Evolutionary conservation across 345 rosid genomes (phyloP).

Genomic region (Gossypium raimondii): DNA sequence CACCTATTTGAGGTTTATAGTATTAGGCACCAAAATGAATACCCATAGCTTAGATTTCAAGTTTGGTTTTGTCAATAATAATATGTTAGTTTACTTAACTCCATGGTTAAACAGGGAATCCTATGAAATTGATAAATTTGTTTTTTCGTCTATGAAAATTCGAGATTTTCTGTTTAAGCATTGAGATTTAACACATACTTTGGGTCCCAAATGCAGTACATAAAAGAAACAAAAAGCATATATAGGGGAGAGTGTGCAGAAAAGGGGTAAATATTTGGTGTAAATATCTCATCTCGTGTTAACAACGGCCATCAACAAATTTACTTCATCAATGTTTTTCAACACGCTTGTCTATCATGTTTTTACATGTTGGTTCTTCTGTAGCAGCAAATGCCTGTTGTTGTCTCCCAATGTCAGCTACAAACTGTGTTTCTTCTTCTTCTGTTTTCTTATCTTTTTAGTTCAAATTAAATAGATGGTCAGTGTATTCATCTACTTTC

Average conservation of each 20-base stretch:
- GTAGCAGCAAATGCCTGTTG: neutral
- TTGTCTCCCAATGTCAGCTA: slow-evolving; percentile 7
- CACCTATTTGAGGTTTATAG: neutral
- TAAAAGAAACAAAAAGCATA: neutral
- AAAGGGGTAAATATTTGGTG: neutral
- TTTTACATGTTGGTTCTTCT: neutral
- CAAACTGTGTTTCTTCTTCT: neutral
- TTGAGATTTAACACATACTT: neutral
- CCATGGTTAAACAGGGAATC: neutral
- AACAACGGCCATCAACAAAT: too few relatives aligned
- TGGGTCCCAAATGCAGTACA: slow-evolving; percentile 6
- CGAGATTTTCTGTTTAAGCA: too few relatives aligned
- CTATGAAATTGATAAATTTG: neutral
- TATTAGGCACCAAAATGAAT: neutral
- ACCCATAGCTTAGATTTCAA: neutral
- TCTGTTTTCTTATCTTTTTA: neutral
- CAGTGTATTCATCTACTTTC: too few relatives aligned
- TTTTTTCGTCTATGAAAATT: too few relatives aligned
- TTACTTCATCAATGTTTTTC: neutral
- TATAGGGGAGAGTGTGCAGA: neutral
- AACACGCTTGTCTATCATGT: neutral
- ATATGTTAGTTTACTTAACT: neutral
- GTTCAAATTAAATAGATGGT: neutral
- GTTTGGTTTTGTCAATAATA: neutral
- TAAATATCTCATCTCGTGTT: neutral